Evolutionary conservation across 805 yeast genomes (phyloP).

Genomic region (Clavispora asparagi): DNA sequence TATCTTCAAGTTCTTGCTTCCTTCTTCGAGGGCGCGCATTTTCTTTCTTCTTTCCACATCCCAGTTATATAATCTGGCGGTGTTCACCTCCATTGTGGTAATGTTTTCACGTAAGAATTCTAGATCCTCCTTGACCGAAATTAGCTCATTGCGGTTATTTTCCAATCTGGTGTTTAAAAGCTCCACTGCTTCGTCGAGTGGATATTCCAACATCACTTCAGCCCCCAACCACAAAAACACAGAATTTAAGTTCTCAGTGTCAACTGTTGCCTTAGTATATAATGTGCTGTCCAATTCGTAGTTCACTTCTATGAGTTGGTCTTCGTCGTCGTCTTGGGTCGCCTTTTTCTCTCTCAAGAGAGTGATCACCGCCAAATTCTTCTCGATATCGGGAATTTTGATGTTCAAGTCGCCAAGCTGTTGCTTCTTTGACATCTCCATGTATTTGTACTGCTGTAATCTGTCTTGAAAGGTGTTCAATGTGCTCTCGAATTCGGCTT

Average conservation of each 20-base stretch:
- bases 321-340: slow-evolving; percentile 20
- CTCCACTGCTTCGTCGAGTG: slow-evolving; percentile 78
- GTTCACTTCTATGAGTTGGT: slow-evolving; percentile 51
- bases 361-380: slow-evolving; percentile 71
- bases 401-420: slow-evolving; percentile 49
- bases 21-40: slow-evolving; percentile 33
- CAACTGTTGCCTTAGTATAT: slow-evolving; percentile 75
- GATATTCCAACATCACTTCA: slow-evolving; percentile 93
- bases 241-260: slow-evolving; percentile 45
- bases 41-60: slow-evolving; percentile 72
- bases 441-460: slow-evolving; percentile 82
- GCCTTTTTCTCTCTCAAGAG: slow-evolving; percentile 48
- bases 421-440: slow-evolving; percentile 58
- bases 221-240: slow-evolving; percentile 98
- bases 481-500: slow-evolving; percentile 59
- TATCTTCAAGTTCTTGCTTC: slow-evolving; percentile 22
- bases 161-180: slow-evolving; percentile 58
- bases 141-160: slow-evolving; percentile 55
- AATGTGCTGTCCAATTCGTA: slow-evolving; percentile 92
- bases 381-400: slow-evolving; percentile 88
- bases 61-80: slow-evolving; percentile 88
- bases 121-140: slow-evolving; percentile 71
- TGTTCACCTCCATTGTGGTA: slow-evolving; percentile 96
- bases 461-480: slow-evolving; percentile 80
- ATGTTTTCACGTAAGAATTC: slow-evolving; percentile 83